Conservation (phyloP, 768 basidiomycete species). For the Hypholoma fasciculare region DNA sequence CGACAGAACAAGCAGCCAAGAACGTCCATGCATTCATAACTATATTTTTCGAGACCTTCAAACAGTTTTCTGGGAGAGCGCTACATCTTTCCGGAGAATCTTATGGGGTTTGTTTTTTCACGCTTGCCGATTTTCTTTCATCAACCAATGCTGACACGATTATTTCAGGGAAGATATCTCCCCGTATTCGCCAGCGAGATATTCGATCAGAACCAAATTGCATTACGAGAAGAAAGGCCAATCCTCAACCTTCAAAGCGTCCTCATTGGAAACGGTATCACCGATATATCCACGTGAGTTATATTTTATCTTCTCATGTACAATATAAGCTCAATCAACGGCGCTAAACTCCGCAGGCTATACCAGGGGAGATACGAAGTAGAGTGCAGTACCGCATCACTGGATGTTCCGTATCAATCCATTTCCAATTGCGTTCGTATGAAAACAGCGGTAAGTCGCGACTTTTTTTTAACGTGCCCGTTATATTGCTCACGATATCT, state of each 20-base stretch:
- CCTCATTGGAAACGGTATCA: constrained; percentile 64
- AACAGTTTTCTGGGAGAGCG: constrained; percentile 64
- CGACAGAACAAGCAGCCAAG: constrained; percentile 78
- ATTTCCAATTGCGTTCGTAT: constrained; percentile 2
- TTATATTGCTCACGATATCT: no score
- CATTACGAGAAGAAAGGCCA: constrained; percentile 47
- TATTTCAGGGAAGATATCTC: constrained; percentile 60
- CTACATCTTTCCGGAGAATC: constrained; percentile 81
- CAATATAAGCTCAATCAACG: no score
- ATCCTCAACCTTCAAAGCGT: constrained; percentile 70
- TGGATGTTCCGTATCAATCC: neutral
- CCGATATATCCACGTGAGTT: constrained; percentile 38
- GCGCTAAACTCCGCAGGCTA: neutral
- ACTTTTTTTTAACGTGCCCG: neutral
- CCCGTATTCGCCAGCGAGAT: constrained; percentile 79
- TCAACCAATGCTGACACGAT: neutral
- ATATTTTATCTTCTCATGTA: neutral
- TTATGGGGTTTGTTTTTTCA: constrained; percentile 53
- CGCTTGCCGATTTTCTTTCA: neutral
- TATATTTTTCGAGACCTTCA: constrained; percentile 81
- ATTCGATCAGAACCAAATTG: constrained; percentile 65
- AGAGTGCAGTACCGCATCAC: constrained; percentile 2
- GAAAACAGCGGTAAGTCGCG: constrained; percentile 49
- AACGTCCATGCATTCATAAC: constrained; percentile 75
- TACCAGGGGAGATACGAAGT: constrained; percentile 1